phyloP scores from a whole-genome alignment of 306 rosid species.

The Gynostemma pentaphyllum region DNA sequence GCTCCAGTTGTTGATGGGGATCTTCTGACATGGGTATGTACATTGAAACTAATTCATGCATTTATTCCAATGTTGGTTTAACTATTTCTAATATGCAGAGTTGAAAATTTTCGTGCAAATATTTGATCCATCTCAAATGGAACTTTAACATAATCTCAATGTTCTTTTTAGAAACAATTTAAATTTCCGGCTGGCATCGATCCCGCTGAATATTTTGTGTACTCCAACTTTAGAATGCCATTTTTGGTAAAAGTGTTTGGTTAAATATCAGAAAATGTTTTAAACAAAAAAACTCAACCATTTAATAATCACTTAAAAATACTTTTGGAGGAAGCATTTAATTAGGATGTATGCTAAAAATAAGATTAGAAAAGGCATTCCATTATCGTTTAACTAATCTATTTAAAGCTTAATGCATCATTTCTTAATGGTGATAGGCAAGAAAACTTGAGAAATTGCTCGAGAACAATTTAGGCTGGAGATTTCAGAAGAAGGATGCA shows the following conservation, averaged over 20 bases:
- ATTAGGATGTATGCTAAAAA: too few relatives aligned
- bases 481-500: conserved; percentile 41
- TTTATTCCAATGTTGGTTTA: neutral
- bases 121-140: neutral
- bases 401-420: neutral
- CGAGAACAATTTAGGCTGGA: conserved; percentile 66
- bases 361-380: too few relatives aligned
- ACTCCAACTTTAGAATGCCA: neutral
- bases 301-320: too few relatives aligned
- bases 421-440: conserved; percentile 28
- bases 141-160: neutral
- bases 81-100: neutral
- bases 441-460: conserved; percentile 66
- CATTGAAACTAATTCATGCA: conserved; percentile 5
- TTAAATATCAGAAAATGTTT: too few relatives aligned
- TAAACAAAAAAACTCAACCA: too few relatives aligned
- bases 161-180: neutral
- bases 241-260: neutral
- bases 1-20: conserved; percentile 72
- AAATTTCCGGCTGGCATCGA: neutral
- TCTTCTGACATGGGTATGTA: conserved; percentile 74
- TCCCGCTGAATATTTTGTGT: neutral
- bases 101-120: neutral
- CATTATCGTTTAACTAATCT: conserved; percentile 1
- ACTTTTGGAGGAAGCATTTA: too few relatives aligned